Evolutionary conservation across 768 basidiomycete genomes (phyloP), one percentile per base, ranked within the genome.

Genomic region (Udeniomyces megalosporus): DNA sequence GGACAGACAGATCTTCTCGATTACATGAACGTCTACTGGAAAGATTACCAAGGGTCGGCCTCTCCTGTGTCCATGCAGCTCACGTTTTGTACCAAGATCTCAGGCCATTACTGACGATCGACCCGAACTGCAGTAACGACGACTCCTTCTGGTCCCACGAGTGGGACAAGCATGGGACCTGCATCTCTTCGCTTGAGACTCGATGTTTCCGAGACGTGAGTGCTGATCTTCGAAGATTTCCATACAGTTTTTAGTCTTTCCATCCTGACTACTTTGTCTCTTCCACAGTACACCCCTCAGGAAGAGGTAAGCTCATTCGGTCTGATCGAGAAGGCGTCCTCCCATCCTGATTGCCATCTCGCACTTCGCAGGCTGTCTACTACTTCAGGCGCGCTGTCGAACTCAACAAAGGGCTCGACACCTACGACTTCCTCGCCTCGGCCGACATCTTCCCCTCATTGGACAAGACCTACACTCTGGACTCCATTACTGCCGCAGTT

Each of bases 391-490:
- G 35, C 22, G 80, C 80, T 2, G 83, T 84, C 62, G 74, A 69
- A 2, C 71, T 84, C 42, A 61, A 66, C 66, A 66, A 80, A 80
- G 77, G 78, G 10, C 80, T 88, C 28, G 84, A 86, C 0, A 88
- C 88, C 2, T 87, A 81, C 71, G 76, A 79, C 17, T 87, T 80
- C 80, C 81, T 90, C 45, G 74, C 76, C 15, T 74, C 78, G 24
- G 82, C 78, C n/a, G 86, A 86, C 28, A 89, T 90, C 67, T 80
- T 79, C 3, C 88, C 88, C 14, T 79, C 78, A n/a, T 73, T 75
- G 2, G 75, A 72, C 64, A 70, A 73, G 67, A 85, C 84, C 0
- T 82, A 81, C 70, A 80, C 80, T 0, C 77, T 85, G 5, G 66
- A 44, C 20, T 42, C 67, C 35, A 70, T 71, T 51, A n/a, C 58